Evolutionary conservation across 345 rosid genomes (phyloP).

Genomic region (Triadica sebifera): DNA sequence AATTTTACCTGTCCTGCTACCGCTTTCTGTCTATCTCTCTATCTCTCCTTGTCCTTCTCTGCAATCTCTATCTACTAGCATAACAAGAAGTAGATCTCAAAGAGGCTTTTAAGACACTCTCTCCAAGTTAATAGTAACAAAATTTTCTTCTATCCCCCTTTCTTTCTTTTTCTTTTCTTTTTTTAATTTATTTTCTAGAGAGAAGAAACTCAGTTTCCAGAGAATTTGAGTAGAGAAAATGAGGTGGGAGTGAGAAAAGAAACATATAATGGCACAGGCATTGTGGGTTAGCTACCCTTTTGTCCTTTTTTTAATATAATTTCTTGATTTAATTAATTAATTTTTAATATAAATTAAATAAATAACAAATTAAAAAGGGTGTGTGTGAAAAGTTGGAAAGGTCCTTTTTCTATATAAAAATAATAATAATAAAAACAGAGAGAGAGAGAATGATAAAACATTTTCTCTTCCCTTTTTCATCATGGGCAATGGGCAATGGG

Average conservation of each 20-base stretch:
- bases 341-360: neutral
- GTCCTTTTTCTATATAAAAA: neutral
- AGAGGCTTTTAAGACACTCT: conserved; percentile 21
- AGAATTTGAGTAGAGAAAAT: conserved; percentile 9
- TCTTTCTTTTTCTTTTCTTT: neutral
- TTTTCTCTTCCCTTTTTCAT: conserved; percentile 3
- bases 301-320: neutral
- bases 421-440: conserved; percentile 1
- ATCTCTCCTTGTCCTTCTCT: conserved; percentile 1
- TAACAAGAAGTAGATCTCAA: conserved; percentile 38
- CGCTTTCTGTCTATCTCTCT: neutral
- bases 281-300: neutral
- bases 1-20: neutral
- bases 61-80: conserved; percentile 31
- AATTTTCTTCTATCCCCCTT: neutral
- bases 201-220: conserved; percentile 17
- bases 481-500: conserved; percentile 15
- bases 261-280: neutral
- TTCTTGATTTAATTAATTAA: neutral
- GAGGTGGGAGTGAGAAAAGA: neutral
- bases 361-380: neutral
- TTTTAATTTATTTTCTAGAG: neutral
- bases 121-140: conserved; percentile 17
- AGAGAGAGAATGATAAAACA: conserved; percentile 6
- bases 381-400: neutral